Percentiles rank a stretch among this genome's conserved stretches.
These are phyloP conservation scores for Triticum dicoccoides DNA, from an alignment of 176 grass and related monocot genomes.

Conservation along the genomic window DNA sequence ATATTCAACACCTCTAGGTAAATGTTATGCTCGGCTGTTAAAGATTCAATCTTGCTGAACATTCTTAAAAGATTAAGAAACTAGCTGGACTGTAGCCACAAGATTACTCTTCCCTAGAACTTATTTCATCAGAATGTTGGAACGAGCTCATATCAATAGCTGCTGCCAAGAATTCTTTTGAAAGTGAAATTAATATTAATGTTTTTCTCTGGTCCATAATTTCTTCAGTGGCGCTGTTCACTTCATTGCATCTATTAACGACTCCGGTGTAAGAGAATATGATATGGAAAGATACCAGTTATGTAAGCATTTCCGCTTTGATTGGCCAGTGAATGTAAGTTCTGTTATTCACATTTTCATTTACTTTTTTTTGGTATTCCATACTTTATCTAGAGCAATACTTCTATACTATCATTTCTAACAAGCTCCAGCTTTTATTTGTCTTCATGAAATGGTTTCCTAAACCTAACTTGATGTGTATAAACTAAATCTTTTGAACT, in stretches of 20 bases:
- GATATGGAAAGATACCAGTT: conserved; percentile 63
- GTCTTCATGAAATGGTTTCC: neutral
- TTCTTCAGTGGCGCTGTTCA: conserved; percentile 55
- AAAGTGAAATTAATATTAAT: neutral
- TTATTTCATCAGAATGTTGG: neutral
- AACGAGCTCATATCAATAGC: neutral
- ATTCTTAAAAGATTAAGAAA: neutral
- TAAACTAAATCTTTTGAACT: neutral
- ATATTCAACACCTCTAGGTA: conserved; percentile 72
- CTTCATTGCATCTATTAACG: conserved; percentile 70
- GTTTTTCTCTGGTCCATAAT: conserved; percentile 14
- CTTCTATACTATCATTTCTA: neutral
- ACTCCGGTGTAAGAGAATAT: conserved; percentile 58
- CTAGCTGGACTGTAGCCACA: neutral
- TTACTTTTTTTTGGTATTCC: neutral
- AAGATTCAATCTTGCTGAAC: neutral
- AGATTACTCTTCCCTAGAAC: neutral
- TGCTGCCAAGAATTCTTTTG: neutral
- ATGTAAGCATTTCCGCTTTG: conserved; percentile 56
- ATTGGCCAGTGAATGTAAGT: conserved; percentile 75
- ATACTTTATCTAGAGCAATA: neutral
- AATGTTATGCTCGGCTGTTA: neutral
- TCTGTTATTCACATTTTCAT: neutral
- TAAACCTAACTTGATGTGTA: neutral
- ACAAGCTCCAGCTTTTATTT: neutral